A percentile compares a stretch with the other conserved stretches of the same genome.
Evolutionary conservation across 1,139 yeast genomes (phyloP).

Genomic region (Lizanozyma gosingica): DNA sequence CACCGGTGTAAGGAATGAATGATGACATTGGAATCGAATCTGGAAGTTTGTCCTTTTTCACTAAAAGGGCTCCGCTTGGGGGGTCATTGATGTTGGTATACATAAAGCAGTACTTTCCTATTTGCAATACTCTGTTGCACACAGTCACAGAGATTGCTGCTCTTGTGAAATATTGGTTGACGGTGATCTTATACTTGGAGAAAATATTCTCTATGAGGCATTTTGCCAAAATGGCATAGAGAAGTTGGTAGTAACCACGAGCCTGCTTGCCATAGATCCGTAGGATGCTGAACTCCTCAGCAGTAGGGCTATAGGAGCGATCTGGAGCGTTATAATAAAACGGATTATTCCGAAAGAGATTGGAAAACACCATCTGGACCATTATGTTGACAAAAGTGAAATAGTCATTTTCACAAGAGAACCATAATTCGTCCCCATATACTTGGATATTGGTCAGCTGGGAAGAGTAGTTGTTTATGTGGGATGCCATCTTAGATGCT

Average conservation of each 20-base stretch:
- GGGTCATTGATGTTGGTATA: neutral
- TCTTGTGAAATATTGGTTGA: neutral
- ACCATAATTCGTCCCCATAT: neutral
- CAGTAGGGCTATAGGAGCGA: neutral
- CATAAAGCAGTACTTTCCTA: neutral
- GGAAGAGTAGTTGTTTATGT: neutral
- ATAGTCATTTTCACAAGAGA: neutral
- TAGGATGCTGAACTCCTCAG: neutral
- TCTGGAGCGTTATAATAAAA: neutral
- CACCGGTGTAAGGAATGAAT: neutral
- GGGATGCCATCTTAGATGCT: neutral
- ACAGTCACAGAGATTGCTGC: neutral
- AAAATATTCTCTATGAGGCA: neutral
- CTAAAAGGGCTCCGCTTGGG: neutral
- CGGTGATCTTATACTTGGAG: neutral
- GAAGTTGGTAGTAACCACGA: neutral
- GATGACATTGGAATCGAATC: neutral
- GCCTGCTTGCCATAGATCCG: neutral
- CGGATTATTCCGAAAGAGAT: neutral
- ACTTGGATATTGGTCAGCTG: neutral
- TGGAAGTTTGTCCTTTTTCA: neutral
- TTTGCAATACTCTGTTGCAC: neutral
- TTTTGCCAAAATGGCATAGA: neutral
- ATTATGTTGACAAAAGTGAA: too few relatives aligned
- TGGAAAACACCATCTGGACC: neutral